phyloP scores from a whole-genome alignment of 495 filamentous ascomycete species.

The Haplographium delicatum region DNA sequence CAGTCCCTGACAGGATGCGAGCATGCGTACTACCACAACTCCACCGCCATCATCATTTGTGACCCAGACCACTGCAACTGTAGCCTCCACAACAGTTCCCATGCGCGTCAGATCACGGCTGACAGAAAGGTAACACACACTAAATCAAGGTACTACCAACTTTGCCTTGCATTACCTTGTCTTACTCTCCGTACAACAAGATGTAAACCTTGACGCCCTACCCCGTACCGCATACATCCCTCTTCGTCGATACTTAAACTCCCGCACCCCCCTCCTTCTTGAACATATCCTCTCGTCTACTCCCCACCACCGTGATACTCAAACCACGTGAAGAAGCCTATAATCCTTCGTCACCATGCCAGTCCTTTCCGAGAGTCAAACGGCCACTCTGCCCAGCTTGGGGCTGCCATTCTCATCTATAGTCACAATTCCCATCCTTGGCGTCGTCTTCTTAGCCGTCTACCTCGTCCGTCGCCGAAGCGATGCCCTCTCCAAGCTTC shows the following conservation, averaged over 20 bases:
- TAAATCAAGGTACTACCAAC: too few species aligned
- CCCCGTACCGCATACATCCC: neutral
- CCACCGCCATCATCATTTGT: too few species aligned
- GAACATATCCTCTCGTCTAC: neutral
- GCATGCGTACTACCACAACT: too few species aligned
- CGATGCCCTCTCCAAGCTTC: neutral
- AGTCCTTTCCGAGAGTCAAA: slow-evolving; percentile 11
- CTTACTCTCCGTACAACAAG: neutral
- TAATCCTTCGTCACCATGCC: too few species aligned
- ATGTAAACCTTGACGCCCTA: neutral
- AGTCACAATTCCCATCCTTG: neutral
- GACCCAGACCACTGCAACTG: too few species aligned
- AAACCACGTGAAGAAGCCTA: too few species aligned
- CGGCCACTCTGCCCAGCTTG: neutral
- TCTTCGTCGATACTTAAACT: neutral
- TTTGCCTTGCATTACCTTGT: neutral
- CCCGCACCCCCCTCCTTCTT: neutral
- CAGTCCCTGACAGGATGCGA: too few species aligned
- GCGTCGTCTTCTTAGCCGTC: neutral
- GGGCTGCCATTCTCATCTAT: neutral
- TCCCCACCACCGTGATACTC: neutral
- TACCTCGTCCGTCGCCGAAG: slow-evolving; percentile 5
- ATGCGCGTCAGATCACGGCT: slow-evolving; percentile 17
- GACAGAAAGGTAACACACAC: too few species aligned
- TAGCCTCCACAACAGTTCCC: too few species aligned